These are phyloP conservation scores for Amanita pallidorosea DNA, from an alignment of 768 basidiomycete species.

Conservation along the genomic window DNA sequence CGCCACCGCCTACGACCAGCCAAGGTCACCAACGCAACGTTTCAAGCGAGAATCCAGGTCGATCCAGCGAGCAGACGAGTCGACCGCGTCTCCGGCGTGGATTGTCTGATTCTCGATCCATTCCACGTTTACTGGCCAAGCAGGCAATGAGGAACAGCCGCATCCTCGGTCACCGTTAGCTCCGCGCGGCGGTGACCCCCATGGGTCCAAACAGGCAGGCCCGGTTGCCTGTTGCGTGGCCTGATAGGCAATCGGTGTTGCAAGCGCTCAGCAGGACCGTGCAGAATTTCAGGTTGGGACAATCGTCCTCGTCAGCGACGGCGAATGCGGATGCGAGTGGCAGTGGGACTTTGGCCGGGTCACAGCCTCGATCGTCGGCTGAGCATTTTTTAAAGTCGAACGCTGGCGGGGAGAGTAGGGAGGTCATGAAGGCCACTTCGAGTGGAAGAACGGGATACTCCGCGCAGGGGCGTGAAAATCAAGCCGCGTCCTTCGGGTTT, in stretches of 20 bases:
- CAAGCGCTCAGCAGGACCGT: constrained; percentile 43
- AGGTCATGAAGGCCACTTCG: not conserved
- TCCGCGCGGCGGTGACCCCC: not conserved
- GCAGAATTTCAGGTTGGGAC: constrained; percentile 29
- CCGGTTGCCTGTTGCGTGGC: constrained; percentile 18
- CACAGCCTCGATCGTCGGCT: not conserved
- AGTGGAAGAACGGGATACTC: not conserved
- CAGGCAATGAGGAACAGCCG: constrained; percentile 16
- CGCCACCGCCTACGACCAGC: not conserved
- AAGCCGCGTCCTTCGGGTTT: not conserved
- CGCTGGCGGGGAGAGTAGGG: not conserved
- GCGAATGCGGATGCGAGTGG: not conserved
- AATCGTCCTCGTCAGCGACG: not conserved
- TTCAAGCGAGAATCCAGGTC: not conserved
- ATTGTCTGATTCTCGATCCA: constrained; percentile 90
- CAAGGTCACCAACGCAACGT: not conserved
- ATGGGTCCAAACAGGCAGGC: constrained; percentile 4
- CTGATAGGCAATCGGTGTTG: constrained; percentile 37
- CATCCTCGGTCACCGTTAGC: not conserved
- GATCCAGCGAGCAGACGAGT: too few relatives aligned
- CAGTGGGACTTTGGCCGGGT: too few relatives aligned
- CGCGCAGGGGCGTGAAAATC: not conserved
- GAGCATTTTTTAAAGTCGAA: not conserved
- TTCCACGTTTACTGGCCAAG: constrained; percentile 64
- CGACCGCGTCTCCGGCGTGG: constrained; percentile 35